Evolutionary conservation across 805 yeast species (phyloP), one percentile per base, ranked within the genome.

Genomic region (Vanderwaltozyma verrucispora): DNA sequence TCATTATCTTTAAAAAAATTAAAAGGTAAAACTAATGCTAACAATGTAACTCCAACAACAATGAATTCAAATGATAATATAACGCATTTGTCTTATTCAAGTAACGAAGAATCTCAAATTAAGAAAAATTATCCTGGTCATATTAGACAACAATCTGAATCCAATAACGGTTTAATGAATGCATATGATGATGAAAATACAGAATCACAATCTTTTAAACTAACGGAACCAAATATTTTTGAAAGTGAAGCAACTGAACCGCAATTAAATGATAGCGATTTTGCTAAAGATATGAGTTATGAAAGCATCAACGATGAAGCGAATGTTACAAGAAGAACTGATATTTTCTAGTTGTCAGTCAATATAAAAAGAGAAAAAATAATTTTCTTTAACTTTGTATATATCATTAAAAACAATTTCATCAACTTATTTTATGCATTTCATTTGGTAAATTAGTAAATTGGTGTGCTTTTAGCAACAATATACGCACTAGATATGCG

Each of bases 121-220:
- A 45, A 33, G 38, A 53, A 45, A 31, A 33, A 38, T 15, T 54
- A 50, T 30, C 54, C 58, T 3, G 55, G 55, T 3, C 56, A 45
- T 37, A 53, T 20, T 25, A 54, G 54, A 45, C 51, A 38, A 35
- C 48, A 36, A 33, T 56, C 63, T 5, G 61, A 48, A 14, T 47
- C 61, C 1, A 47, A 44, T 4, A 52, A 54, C 36, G 59, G 59
- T 2, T 34, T 58, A 21, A 56, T 58, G 35, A 47, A 45, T 23
- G 43, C 56, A 18, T 49, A 37, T 19, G 54, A 44, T 12, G 45
- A 41, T 20, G 52, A 48, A 17, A 47, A 47, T 14, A 13, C 15
- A 23, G 16, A 33, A 23, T 4, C 19, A 7, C 3, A 9, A 33
- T 45, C 38, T 15, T 44, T 41, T 13, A 36, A 36, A 17, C 31